Evolutionary conservation across 495 filamentous ascomycete species (phyloP).

Genomic region (Filosporella fistucella): DNA sequence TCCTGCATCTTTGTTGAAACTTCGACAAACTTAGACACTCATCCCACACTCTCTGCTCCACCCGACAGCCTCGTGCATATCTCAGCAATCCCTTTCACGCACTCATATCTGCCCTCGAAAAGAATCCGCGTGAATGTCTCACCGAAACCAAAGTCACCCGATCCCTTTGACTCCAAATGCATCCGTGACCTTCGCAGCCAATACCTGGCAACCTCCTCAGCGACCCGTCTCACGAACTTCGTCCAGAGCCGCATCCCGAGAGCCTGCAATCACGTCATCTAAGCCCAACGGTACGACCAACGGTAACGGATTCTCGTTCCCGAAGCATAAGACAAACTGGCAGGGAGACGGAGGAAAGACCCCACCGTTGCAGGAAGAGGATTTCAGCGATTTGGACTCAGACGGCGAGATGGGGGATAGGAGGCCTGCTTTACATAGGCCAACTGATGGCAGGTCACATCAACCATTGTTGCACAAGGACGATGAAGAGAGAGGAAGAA

Average conservation of each 20-base stretch:
- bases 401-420: constrained; percentile 32
- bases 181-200: constrained; percentile 5
- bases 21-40: too few species aligned
- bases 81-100: not conserved
- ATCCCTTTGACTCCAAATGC: constrained; percentile 5
- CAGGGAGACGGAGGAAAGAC: not conserved
- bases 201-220: constrained; percentile 9
- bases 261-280: constrained; percentile 1
- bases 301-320: too few species aligned
- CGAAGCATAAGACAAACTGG: constrained; percentile 7
- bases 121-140: constrained; percentile 23
- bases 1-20: constrained; percentile 8
- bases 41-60: constrained; percentile 9
- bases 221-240: constrained; percentile 18
- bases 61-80: constrained; percentile 9
- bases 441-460: constrained; percentile 46
- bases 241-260: constrained; percentile 10
- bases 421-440: constrained; percentile 42
- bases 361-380: constrained; percentile 5
- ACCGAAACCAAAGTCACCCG: constrained; percentile 19
- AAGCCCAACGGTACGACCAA: too few species aligned
- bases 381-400: constrained; percentile 28
- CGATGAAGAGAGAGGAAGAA: constrained; percentile 32
- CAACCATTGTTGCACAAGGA: constrained; percentile 47
- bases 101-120: not conserved